Percentiles rank a stretch among this genome's conserved stretches.
These are phyloP conservation scores for Aureobasidium sp. DNA, from an alignment of 2,329 filamentous ascomycete genomes.

Conservation along the genomic window DNA sequence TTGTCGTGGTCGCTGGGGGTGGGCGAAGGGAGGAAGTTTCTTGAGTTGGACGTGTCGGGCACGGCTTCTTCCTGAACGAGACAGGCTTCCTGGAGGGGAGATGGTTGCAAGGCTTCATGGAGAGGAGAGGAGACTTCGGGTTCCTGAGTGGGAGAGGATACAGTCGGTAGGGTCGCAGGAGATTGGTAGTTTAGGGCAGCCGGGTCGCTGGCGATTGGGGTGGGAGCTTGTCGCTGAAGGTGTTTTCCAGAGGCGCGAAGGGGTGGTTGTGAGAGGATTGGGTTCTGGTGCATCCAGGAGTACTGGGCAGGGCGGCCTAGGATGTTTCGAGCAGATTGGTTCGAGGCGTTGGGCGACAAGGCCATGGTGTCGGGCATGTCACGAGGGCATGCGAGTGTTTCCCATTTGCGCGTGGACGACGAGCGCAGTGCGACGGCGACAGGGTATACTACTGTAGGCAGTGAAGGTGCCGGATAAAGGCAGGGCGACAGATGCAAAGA, in stretches of 20 bases:
- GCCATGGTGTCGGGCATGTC: neutral
- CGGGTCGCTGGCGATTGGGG: neutral
- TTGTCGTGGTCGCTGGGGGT: conserved; percentile 7
- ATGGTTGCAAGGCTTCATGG: too few relatives aligned
- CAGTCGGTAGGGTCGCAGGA: neutral
- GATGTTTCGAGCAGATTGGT: neutral
- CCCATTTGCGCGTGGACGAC: neutral
- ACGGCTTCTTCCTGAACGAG: neutral
- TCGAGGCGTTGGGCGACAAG: neutral
- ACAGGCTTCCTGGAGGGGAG: neutral
- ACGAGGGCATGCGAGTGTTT: neutral
- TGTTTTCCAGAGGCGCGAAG: neutral
- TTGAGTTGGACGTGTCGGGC: neutral
- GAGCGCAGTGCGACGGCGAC: neutral
- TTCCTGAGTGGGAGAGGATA: neutral
- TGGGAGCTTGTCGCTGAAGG: neutral
- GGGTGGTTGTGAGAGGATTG: neutral
- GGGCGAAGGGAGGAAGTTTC: conserved; percentile 9
- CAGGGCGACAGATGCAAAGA: neutral
- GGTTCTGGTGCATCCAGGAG: neutral
- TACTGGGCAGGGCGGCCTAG: neutral
- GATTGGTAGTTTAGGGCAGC: neutral
- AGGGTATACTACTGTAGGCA: neutral
- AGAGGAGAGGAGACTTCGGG: too few relatives aligned
- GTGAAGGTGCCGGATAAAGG: neutral